Evolutionary conservation across 1,284 basidiomycete genomes (phyloP).

Genomic region (Rhizoctonia solani): DNA sequence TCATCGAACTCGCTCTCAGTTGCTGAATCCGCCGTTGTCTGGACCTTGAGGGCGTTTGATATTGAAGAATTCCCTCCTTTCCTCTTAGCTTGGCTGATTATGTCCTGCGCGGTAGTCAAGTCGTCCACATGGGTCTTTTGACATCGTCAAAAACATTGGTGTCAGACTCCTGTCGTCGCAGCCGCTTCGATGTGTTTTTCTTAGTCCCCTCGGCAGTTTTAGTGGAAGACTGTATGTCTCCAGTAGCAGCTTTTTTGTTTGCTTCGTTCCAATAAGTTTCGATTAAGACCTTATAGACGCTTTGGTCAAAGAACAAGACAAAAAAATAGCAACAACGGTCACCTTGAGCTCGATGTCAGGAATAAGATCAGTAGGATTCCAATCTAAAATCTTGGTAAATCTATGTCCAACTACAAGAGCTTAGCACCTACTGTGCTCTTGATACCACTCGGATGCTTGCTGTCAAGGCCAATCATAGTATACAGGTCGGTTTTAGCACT

Average conservation of each 20-base stretch:
- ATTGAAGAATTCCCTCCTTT: not conserved
- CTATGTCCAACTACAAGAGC: not conserved
- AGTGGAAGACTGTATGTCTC: constrained; percentile 32
- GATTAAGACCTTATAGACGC: constrained; percentile 38
- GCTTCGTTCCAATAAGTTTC: constrained; percentile 42
- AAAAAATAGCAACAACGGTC: constrained; percentile 31
- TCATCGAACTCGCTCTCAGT: constrained; percentile 24
- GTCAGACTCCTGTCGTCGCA: constrained; percentile 22
- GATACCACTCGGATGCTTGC: constrained; percentile 72
- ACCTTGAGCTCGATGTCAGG: constrained; percentile 65
- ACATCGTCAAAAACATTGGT: constrained; percentile 21
- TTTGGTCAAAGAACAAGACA: constrained; percentile 45
- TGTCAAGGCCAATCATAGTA: constrained; percentile 66
- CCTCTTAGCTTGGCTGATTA: no score
- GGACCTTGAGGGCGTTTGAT: not conserved
- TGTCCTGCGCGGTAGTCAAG: not conserved
- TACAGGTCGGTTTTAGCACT: constrained; percentile 74
- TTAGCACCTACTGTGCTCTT: constrained; percentile 58
- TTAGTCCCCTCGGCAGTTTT: constrained; percentile 48
- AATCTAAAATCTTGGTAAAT: constrained; percentile 51
- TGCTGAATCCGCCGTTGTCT: not conserved
- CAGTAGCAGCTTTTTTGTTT: constrained; percentile 40
- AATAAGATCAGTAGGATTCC: constrained; percentile 64
- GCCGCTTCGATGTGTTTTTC: constrained; percentile 15
- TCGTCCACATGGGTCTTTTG: not conserved